Conservation (phyloP, 208 protist genomes). For the Leishmania guyanensis region DNA sequence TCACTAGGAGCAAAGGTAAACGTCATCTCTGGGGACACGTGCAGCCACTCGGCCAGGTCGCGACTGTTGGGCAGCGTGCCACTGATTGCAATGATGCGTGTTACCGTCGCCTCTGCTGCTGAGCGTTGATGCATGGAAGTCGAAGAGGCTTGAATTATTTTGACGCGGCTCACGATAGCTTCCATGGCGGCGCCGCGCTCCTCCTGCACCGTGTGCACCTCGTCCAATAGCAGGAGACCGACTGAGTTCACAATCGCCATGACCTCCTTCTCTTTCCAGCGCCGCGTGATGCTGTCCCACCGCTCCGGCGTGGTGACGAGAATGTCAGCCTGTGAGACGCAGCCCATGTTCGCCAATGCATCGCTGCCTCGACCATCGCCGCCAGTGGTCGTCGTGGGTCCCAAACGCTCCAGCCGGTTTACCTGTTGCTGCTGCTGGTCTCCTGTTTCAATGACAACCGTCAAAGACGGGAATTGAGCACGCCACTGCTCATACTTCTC, state of each 20-base stretch:
- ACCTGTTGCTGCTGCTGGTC: slow-evolving; percentile 84
- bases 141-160: slow-evolving; percentile 47
- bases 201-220: slow-evolving; percentile 94
- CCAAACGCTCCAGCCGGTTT: not conserved
- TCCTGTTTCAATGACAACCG: slow-evolving; percentile 94
- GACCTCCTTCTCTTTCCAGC: slow-evolving; percentile 84
- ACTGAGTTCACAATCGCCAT: slow-evolving; percentile 77
- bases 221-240: slow-evolving; percentile 88
- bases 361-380: slow-evolving; percentile 73
- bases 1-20: slow-evolving; percentile 74
- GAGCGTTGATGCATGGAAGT: not conserved
- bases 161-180: slow-evolving; percentile 92
- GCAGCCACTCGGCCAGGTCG: slow-evolving; percentile 91
- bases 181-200: slow-evolving; percentile 91
- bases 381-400: slow-evolving; percentile 92
- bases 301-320: slow-evolving; percentile 94
- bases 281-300: slow-evolving; percentile 93
- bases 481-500: slow-evolving; percentile 86
- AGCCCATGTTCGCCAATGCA: slow-evolving; percentile 39
- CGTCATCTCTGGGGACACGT: slow-evolving; percentile 44
- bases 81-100: slow-evolving; percentile 89
- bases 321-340: slow-evolving; percentile 68
- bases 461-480: slow-evolving; percentile 73
- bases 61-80: slow-evolving; percentile 93
- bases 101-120: not conserved